phyloP scores from a whole-genome alignment of 1,139 yeast genomes.

The Yamadazyma taylorii region DNA sequence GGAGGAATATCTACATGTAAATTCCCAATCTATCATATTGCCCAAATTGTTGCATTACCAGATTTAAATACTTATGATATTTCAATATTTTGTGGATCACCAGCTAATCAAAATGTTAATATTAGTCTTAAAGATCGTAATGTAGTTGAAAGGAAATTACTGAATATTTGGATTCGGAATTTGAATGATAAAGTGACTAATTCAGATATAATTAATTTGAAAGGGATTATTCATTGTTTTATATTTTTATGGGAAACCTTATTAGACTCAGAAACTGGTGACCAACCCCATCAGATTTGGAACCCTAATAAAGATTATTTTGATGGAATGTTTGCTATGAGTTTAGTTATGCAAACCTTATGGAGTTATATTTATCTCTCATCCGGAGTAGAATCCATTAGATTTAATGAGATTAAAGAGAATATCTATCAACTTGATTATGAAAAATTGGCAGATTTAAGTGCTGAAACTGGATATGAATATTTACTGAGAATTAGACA shows the following conservation, averaged over 20 bases:
- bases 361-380: slow-evolving; percentile 50
- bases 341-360: slow-evolving; percentile 46
- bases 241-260: slow-evolving; percentile 63
- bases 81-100: slow-evolving; percentile 79
- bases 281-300: no score
- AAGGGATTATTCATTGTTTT: slow-evolving; percentile 62
- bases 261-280: slow-evolving; percentile 36
- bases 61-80: slow-evolving; percentile 75
- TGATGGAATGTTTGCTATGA: slow-evolving; percentile 45
- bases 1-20: slow-evolving; percentile 15
- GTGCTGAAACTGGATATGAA: slow-evolving; percentile 33
- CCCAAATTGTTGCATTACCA: slow-evolving; percentile 64
- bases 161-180: slow-evolving; percentile 43
- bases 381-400: slow-evolving; percentile 39
- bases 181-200: slow-evolving; percentile 23
- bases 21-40: slow-evolving; percentile 64
- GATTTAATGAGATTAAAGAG: slow-evolving; percentile 24
- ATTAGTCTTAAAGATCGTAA: slow-evolving; percentile 57
- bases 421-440: slow-evolving; percentile 15
- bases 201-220: slow-evolving; percentile 34
- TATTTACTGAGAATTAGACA: slow-evolving; percentile 39
- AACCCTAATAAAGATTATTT: slow-evolving; percentile 34
- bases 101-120: slow-evolving; percentile 75
- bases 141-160: slow-evolving; percentile 52
- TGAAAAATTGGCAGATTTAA: slow-evolving; percentile 22